Conservation (phyloP, 805 yeast species). For the Zygosaccharomyces rouxii region DNA sequence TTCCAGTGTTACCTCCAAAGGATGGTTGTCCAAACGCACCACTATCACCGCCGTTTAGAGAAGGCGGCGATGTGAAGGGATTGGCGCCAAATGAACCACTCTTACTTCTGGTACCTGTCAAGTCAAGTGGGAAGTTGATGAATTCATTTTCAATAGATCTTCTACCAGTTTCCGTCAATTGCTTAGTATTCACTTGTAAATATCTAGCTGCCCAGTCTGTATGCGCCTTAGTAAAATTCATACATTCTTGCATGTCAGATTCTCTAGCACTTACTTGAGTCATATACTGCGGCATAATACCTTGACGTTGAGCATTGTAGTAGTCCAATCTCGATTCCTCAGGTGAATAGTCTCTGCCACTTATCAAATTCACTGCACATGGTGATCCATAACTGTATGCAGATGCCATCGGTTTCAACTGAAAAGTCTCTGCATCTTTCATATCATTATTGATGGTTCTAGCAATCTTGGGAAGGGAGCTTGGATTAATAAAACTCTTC, state of each 20-base stretch:
- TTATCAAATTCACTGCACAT: constrained; percentile 45
- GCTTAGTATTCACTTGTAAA: constrained; percentile 44
- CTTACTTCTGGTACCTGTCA: constrained; percentile 18
- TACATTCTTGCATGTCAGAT: constrained; percentile 45
- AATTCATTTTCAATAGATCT: constrained; percentile 31
- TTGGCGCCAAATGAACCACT: constrained; percentile 13
- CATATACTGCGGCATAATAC: constrained; percentile 39
- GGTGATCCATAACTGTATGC: constrained; percentile 48
- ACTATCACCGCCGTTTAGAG: neutral
- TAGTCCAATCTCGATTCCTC: constrained; percentile 51
- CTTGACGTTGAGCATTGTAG: constrained; percentile 39
- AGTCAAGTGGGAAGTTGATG: constrained; percentile 35
- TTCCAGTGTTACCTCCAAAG: constrained; percentile 18
- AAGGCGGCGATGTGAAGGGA: constrained; percentile 8
- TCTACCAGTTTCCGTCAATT: constrained; percentile 27
- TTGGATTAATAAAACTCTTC: constrained; percentile 24
- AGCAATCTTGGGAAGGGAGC: constrained; percentile 23
- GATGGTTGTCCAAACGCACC: constrained; percentile 20
- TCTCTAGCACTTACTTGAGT: constrained; percentile 40
- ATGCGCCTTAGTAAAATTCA: constrained; percentile 38
- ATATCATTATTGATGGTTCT: constrained; percentile 31
- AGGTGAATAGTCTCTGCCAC: constrained; percentile 48
- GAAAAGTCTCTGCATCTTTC: constrained; percentile 19
- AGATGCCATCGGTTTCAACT: constrained; percentile 38
- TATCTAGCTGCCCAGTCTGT: constrained; percentile 52